A percentile compares a stretch with the other conserved stretches of the same genome.
phyloP scores from a whole-genome alignment of 805 yeast genomes.

The Saturnispora sekii region DNA sequence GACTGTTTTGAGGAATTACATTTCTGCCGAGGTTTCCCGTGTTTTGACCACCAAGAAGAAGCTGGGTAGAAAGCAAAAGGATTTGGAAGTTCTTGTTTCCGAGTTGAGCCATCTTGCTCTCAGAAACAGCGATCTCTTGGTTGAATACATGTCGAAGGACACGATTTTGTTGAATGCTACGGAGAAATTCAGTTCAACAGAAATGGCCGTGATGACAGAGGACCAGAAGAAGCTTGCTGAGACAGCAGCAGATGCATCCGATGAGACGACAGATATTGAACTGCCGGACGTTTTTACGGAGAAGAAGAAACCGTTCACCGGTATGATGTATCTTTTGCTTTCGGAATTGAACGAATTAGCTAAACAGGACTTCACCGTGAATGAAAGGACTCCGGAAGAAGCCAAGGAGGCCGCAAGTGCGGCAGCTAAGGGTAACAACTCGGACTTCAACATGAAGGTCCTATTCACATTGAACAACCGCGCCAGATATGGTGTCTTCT shows the following conservation, averaged over 20 bases:
- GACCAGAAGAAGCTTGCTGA: slow-evolving; percentile 16
- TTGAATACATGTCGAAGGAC: slow-evolving; percentile 17
- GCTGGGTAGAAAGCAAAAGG: slow-evolving; percentile 19
- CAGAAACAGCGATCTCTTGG: slow-evolving; percentile 24
- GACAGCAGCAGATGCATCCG: slow-evolving; percentile 5
- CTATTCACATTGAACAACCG: too few species aligned
- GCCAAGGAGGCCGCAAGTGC: slow-evolving; percentile 15
- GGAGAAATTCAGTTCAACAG: slow-evolving; percentile 15
- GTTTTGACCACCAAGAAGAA: slow-evolving; percentile 26
- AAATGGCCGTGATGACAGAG: slow-evolving; percentile 15
- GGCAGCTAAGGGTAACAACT: too few species aligned
- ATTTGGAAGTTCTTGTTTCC: slow-evolving; percentile 36
- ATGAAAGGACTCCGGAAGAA: slow-evolving; percentile 15
- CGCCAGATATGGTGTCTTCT: slow-evolving; percentile 47
- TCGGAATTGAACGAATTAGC: slow-evolving; percentile 48
- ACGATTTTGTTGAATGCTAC: slow-evolving; percentile 5
- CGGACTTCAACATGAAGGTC: too few species aligned
- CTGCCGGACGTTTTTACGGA: slow-evolving; percentile 16
- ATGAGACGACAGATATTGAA: slow-evolving; percentile 18
- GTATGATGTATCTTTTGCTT: slow-evolving; percentile 54
- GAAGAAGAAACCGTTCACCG: slow-evolving; percentile 27
- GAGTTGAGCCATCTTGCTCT: slow-evolving; percentile 41
- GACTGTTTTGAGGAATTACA: slow-evolving; percentile 37
- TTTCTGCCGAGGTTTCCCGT: slow-evolving; percentile 41
- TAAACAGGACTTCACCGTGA: slow-evolving; percentile 20